Percentiles rank a stretch among this genome's conserved stretches.
These are phyloP conservation scores for Trypanosoma avium DNA, from an alignment of 208 protist genomes.

Conservation along the genomic window DNA sequence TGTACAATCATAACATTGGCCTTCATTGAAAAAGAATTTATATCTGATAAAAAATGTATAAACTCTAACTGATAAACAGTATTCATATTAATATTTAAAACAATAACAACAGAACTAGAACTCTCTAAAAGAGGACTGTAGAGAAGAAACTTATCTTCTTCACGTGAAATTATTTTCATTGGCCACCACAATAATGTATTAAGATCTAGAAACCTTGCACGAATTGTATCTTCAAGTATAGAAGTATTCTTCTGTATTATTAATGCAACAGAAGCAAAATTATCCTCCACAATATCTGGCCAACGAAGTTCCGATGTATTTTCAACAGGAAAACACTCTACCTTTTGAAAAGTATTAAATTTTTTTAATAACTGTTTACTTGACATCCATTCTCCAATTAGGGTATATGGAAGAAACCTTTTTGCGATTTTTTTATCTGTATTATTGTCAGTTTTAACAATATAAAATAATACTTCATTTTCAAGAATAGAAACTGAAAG, in stretches of 20 bases:
- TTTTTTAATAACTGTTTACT: slow-evolving; percentile 3
- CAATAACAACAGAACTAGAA: neutral
- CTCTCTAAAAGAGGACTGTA: slow-evolving; percentile 14
- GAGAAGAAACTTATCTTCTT: slow-evolving; percentile 6
- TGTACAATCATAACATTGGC: neutral
- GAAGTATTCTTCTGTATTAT: neutral
- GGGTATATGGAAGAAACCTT: neutral
- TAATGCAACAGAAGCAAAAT: slow-evolving; percentile 11
- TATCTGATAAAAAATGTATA: neutral
- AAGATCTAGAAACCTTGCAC: slow-evolving; percentile 10
- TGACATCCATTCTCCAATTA: slow-evolving; percentile 16
- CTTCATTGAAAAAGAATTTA: neutral
- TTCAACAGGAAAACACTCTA: neutral
- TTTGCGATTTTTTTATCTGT: neutral
- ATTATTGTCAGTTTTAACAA: neutral
- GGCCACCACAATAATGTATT: slow-evolving; percentile 9
- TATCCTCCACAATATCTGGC: neutral
- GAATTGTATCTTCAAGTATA: neutral
- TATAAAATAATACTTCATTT: slow-evolving; percentile 10
- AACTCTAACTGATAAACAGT: slow-evolving; percentile 8
- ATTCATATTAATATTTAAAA: slow-evolving; percentile 2
- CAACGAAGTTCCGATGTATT: slow-evolving; percentile 12
- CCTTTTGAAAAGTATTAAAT: slow-evolving; percentile 10
- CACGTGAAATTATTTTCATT: slow-evolving; percentile 3
- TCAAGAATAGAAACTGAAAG: neutral